Evolutionary conservation across 75 land plant genomes (phyloP).

Genomic region (Cryptomeria japonica): DNA sequence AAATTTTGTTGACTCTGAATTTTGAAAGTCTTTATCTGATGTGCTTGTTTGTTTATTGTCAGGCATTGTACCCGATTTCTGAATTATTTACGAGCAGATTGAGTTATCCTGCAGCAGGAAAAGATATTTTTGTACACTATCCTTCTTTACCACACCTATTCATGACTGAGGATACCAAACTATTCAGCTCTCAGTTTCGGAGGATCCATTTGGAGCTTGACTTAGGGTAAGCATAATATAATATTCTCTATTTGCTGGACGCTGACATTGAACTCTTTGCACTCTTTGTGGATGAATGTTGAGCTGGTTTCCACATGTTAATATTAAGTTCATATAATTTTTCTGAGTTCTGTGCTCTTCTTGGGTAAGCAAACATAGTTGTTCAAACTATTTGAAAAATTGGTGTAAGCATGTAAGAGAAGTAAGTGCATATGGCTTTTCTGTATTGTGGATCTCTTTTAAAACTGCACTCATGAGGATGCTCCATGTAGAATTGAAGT

Average conservation of each 20-base stretch:
- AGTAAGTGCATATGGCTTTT: background rate
- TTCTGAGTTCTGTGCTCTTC: background rate
- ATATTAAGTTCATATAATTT: background rate
- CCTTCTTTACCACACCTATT: conserved; percentile 42
- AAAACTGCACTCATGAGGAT: background rate
- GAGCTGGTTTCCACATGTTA: background rate
- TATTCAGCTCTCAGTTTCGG: conserved; percentile 23
- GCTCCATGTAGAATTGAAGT: background rate
- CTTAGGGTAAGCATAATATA: conserved; percentile 54
- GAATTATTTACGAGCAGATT: conserved; percentile 55
- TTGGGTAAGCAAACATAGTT: background rate
- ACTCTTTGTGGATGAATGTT: background rate
- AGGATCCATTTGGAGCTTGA: conserved; percentile 57
- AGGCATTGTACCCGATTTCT: conserved; percentile 82
- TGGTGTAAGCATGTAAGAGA: background rate
- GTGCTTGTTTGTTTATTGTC: conserved; percentile 25
- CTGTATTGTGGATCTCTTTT: background rate
- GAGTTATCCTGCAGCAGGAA: conserved; percentile 45
- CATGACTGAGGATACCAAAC: conserved; percentile 14
- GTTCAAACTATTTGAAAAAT: background rate
- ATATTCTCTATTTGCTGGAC: background rate
- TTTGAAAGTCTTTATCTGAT: background rate
- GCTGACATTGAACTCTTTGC: background rate
- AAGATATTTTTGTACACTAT: conserved; percentile 36
- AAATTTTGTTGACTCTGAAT: background rate